These are phyloP conservation scores for Erythrophleum ivorense DNA, from an alignment of 331 rosid species.

Conservation along the genomic window DNA sequence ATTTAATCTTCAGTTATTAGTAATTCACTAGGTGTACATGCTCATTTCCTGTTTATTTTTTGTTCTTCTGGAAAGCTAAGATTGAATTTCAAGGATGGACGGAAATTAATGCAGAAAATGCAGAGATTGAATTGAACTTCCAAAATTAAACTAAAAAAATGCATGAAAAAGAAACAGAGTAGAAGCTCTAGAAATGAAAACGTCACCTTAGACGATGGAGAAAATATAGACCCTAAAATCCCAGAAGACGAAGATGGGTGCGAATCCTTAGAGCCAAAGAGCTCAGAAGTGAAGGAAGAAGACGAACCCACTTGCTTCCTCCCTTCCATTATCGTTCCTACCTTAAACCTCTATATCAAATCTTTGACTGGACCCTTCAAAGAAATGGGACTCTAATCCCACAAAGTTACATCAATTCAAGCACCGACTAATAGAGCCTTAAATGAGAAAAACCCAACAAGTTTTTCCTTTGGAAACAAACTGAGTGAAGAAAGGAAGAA, in stretches of 20 bases:
- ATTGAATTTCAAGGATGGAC: conserved; percentile 5
- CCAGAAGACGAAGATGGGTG: conserved; percentile 58
- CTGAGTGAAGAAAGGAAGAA: conserved; percentile 26
- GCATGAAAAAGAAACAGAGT: not conserved
- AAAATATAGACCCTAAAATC: conserved; percentile 70
- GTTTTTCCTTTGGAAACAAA: conserved; percentile 40
- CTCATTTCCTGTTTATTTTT: not conserved
- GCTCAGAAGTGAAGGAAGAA: conserved; percentile 77
- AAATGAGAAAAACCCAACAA: conserved; percentile 35
- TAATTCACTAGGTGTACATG: not conserved
- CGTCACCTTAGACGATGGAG: conserved; percentile 67
- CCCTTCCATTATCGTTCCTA: conserved; percentile 66
- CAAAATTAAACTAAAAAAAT: not conserved
- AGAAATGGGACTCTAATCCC: conserved; percentile 7
- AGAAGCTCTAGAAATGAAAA: not conserved
- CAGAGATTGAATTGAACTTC: conserved; percentile 23
- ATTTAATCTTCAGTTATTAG: not conserved
- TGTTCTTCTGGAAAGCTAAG: not conserved
- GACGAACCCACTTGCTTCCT: conserved; percentile 62
- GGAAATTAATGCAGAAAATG: conserved; percentile 6
- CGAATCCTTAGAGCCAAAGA: conserved; percentile 67
- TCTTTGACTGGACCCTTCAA: conserved; percentile 19
- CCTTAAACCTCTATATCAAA: conserved; percentile 27
- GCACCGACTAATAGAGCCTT: conserved; percentile 44
- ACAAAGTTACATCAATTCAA: conserved; percentile 25